Evolutionary conservation across 345 rosid genomes (phyloP).

Genomic region (Pelargonium nanum): DNA sequence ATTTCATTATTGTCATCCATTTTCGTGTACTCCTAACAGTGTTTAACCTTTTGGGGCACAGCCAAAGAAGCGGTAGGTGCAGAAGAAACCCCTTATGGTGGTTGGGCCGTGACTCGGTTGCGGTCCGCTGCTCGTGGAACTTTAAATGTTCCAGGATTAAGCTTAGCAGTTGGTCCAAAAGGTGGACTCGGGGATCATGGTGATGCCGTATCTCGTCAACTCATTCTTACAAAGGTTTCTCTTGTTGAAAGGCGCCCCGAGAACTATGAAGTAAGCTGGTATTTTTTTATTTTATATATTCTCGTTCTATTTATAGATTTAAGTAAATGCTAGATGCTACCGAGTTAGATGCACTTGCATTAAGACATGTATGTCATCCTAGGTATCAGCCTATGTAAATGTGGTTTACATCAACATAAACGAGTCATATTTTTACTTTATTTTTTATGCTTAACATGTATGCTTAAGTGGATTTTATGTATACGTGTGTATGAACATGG

Average conservation of each 20-base stretch:
- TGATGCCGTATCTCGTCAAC: conserved; percentile 80
- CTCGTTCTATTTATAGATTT: background rate
- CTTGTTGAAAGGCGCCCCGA: conserved; percentile 91
- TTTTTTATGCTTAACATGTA: background rate
- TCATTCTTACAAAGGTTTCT: conserved; percentile 81
- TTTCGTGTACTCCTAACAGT: conserved; percentile 2
- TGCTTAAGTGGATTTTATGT: background rate
- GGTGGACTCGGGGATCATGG: conserved; percentile 98
- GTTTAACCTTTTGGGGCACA: conserved; percentile 19
- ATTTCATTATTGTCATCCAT: background rate
- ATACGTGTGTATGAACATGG: background rate
- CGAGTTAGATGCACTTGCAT: background rate
- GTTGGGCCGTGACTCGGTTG: conserved; percentile 87
- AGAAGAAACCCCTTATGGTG: conserved; percentile 81
- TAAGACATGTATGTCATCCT: background rate
- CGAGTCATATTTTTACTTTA: background rate
- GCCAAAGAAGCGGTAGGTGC: conserved; percentile 93
- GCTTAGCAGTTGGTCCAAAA: conserved; percentile 80
- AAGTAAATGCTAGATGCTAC: background rate
- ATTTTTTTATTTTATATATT: conserved; percentile 13
- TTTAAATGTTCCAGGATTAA: conserved; percentile 62
- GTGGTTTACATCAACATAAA: background rate
- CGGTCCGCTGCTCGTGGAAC: conserved; percentile 97
- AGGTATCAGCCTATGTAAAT: background rate
- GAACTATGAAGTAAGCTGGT: conserved; percentile 97